Conservation (phyloP, 768 basidiomycete species). For the Gloeophyllum trabeum region DNA sequence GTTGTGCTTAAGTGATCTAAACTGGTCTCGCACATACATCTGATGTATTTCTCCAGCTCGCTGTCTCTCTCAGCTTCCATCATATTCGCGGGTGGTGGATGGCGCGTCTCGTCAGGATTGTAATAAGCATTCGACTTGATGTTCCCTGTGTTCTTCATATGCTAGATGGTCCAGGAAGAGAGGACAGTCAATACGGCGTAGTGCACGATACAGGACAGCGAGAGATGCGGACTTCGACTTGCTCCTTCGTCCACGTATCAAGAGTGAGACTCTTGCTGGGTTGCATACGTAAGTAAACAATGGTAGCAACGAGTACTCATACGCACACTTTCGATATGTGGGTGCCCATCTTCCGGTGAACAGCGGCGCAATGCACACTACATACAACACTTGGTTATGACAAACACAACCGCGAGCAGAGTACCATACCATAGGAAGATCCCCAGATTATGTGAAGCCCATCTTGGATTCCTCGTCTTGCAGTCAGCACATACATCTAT, state of each 20-base stretch:
- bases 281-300: constrained; percentile 3
- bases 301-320: background rate
- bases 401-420: constrained; percentile 1
- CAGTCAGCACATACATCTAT: constrained; percentile 89
- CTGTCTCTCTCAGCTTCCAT: constrained; percentile 76
- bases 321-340: constrained; percentile 89
- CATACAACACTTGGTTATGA: constrained; percentile 7
- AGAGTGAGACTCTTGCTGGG: constrained; percentile 80
- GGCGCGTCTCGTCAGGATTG: constrained; percentile 72
- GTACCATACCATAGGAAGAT: constrained; percentile 70
- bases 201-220: constrained; percentile 2
- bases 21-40: constrained; percentile 45
- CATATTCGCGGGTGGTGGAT: constrained; percentile 77
- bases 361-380: constrained; percentile 80
- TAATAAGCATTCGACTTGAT: constrained; percentile 65
- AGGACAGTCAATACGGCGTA: background rate
- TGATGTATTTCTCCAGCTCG: constrained; percentile 86
- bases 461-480: constrained; percentile 74
- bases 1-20: background rate
- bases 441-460: constrained; percentile 84
- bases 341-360: constrained; percentile 91
- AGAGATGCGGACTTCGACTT: constrained; percentile 57
- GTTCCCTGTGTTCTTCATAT: constrained; percentile 77
- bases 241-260: constrained; percentile 83
- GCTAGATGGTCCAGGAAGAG: too few species aligned